Percentiles rank a stretch among this genome's conserved stretches.
Conservation (phyloP, 441 rosid species). For the Pelargonium citronellum region DNA sequence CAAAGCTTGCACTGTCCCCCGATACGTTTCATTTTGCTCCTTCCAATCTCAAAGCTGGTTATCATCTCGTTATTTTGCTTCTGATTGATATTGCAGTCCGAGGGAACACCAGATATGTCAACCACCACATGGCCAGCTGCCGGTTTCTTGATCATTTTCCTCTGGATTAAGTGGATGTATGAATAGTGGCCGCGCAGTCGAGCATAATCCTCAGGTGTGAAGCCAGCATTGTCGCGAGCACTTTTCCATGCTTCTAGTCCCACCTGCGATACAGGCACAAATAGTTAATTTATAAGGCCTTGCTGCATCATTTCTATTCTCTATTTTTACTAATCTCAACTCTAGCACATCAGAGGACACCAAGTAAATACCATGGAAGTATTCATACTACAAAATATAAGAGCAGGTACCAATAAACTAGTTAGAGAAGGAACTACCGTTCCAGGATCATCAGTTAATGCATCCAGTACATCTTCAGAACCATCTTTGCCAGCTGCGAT, state of each 20-base stretch:
- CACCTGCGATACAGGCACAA: slow-evolving; percentile 39
- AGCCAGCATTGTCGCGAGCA: slow-evolving; percentile 73
- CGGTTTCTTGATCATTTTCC: slow-evolving; percentile 49
- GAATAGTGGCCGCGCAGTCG: slow-evolving; percentile 84
- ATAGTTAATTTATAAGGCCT: neutral
- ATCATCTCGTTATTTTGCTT: slow-evolving; percentile 34
- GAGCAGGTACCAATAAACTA: slow-evolving; percentile 12
- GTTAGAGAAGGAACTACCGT: slow-evolving; percentile 42
- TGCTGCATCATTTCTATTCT: too few relatives aligned
- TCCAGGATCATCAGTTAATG: slow-evolving; percentile 73
- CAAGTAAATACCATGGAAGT: neutral
- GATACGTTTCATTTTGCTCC: slow-evolving; percentile 18
- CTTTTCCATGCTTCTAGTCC: slow-evolving; percentile 82
- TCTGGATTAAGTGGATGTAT: slow-evolving; percentile 77
- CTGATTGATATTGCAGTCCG: slow-evolving; percentile 28
- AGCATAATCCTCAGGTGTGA: slow-evolving; percentile 87
- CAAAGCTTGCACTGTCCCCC: slow-evolving; percentile 54
- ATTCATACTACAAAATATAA: slow-evolving; percentile 8
- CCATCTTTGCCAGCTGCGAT: slow-evolving; percentile 95
- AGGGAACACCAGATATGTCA: slow-evolving; percentile 37
- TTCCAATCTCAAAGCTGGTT: slow-evolving; percentile 47
- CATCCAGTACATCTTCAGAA: slow-evolving; percentile 73
- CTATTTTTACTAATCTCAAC: neutral
- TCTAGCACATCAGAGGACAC: neutral
- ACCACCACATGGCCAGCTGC: slow-evolving; percentile 50